Evolutionary conservation across 352 stramenopile genomes (phyloP).

Genomic region (Lagenidium giganteum): DNA sequence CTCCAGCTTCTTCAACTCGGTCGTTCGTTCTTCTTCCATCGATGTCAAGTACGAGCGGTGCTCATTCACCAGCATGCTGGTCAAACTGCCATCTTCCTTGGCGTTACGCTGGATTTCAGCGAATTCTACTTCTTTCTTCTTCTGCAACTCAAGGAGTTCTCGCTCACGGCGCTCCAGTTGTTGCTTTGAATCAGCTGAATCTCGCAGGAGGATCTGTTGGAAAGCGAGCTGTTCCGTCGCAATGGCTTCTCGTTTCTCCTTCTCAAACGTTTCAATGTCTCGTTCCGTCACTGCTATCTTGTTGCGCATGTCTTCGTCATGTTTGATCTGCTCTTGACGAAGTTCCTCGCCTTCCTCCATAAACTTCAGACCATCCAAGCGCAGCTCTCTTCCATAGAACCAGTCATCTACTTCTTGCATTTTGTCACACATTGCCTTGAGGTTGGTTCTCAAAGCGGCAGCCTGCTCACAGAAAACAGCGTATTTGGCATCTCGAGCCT

Average conservation of each 20-base stretch:
- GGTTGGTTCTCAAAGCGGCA: slow-evolving; percentile 43
- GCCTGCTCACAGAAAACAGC: slow-evolving; percentile 33
- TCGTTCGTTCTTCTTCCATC: slow-evolving; percentile 71
- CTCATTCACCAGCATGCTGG: slow-evolving; percentile 60
- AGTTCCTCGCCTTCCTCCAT: slow-evolving; percentile 52
- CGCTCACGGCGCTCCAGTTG: slow-evolving; percentile 60
- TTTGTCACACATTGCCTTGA: slow-evolving; percentile 55
- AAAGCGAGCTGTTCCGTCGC: slow-evolving; percentile 52
- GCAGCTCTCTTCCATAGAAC: slow-evolving; percentile 88
- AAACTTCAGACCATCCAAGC: slow-evolving; percentile 68
- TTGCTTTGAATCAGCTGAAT: slow-evolving; percentile 36
- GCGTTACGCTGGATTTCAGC: slow-evolving; percentile 59
- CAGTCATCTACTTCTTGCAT: slow-evolving; percentile 93
- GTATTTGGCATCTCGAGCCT: slow-evolving; percentile 63
- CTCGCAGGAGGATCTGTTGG: slow-evolving; percentile 49
- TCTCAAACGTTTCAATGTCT: slow-evolving; percentile 73
- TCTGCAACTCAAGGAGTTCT: slow-evolving; percentile 70
- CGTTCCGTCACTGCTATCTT: slow-evolving; percentile 79
- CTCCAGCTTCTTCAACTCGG: slow-evolving; percentile 54
- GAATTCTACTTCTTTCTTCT: slow-evolving; percentile 76
- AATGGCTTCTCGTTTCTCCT: slow-evolving; percentile 64
- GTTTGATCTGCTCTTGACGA: slow-evolving; percentile 39
- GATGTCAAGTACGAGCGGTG: slow-evolving; percentile 77
- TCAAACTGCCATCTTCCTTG: slow-evolving; percentile 52
- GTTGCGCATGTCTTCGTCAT: slow-evolving; percentile 77